Conservation (phyloP, 768 basidiomycete species). For the Holtermanniella nyarrowii region DNA sequence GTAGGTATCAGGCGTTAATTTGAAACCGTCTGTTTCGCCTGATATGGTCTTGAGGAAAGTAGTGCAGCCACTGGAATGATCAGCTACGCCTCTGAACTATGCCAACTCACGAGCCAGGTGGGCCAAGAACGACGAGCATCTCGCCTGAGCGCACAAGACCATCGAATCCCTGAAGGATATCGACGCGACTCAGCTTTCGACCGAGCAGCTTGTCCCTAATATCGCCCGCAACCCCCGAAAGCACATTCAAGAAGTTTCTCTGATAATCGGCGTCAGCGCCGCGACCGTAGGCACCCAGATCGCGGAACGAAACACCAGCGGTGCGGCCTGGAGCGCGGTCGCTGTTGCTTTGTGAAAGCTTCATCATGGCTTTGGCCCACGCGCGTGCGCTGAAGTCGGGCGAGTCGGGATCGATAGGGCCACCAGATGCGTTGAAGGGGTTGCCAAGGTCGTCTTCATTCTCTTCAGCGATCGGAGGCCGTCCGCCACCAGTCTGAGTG, state of each 20-base stretch:
- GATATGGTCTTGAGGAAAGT: constrained; percentile 50
- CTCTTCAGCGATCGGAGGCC: neutral
- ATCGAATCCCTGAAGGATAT: constrained; percentile 54
- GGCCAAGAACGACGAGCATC: constrained; percentile 55
- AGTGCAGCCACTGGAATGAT: constrained; percentile 36
- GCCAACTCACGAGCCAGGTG: constrained; percentile 42
- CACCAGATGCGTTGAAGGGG: neutral
- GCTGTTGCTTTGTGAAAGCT: neutral
- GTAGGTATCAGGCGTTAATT: constrained; percentile 25
- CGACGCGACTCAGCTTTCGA: neutral
- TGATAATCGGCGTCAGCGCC: neutral
- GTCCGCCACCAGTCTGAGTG: too few species aligned
- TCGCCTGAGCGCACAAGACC: constrained; percentile 60
- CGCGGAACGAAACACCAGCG: neutral
- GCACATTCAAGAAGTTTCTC: neutral
- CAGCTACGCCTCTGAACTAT: neutral
- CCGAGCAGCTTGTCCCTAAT: neutral
- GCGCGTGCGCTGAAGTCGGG: neutral
- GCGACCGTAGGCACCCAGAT: neutral
- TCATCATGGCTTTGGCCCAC: neutral
- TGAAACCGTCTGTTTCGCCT: constrained; percentile 40
- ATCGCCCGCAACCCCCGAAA: neutral
- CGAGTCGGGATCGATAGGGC: neutral
- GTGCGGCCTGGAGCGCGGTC: neutral
- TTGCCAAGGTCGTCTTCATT: neutral